A percentile compares a stretch with the other conserved stretches of the same genome.
Conservation (phyloP, 176 grass and related monocot species). For the Oryza officinalis region DNA sequence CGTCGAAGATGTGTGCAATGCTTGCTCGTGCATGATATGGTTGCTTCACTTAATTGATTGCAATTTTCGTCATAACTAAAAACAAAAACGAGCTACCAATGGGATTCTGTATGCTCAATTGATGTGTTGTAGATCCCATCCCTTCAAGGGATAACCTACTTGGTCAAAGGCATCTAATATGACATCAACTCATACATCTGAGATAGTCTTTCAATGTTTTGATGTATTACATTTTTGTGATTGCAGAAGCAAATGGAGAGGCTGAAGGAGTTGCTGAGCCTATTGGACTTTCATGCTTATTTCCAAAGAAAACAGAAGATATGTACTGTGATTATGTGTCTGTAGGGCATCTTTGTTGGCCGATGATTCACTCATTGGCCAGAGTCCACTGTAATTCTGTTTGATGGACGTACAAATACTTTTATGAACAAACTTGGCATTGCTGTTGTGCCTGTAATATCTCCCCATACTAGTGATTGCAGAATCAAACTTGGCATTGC, state of each 20-base stretch:
- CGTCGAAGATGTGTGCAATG: not conserved
- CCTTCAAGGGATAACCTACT: constrained; percentile 47
- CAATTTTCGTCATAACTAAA: not conserved
- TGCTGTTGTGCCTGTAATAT: not conserved
- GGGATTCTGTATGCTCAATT: constrained; percentile 64
- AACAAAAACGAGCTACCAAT: not conserved
- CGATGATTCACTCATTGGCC: not conserved
- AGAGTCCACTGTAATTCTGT: not conserved
- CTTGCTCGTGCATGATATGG: not conserved
- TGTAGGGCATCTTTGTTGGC: constrained; percentile 2
- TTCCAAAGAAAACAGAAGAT: not conserved
- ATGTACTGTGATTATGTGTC: constrained; percentile 22
- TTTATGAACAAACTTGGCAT: not conserved
- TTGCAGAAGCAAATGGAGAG: not conserved
- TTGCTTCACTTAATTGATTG: not conserved
- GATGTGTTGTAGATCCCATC: constrained; percentile 48
- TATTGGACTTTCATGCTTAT: not conserved
- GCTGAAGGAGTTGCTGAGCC: not conserved
- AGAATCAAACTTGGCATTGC: not conserved
- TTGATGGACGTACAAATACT: constrained; percentile 4
- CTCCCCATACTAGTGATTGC: not conserved
- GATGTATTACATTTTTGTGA: not conserved
- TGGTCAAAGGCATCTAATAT: constrained; percentile 32
- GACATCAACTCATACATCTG: constrained; percentile 34
- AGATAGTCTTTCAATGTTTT: not conserved